Evolutionary conservation across 345 rosid genomes (phyloP).

Genomic region (Triadica sebifera): DNA sequence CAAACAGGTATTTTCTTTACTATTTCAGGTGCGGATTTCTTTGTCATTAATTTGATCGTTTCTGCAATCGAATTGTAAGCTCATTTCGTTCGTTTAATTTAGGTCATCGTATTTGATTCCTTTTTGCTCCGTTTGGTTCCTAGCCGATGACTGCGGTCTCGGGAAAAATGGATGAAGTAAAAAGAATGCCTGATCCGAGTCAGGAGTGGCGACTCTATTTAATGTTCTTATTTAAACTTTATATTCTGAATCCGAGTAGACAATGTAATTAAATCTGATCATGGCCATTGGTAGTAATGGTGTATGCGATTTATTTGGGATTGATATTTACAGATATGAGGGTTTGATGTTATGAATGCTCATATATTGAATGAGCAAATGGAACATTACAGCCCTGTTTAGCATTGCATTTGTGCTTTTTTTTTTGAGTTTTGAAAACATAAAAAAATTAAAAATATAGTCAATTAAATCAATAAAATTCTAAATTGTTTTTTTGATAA

Average conservation of each 20-base stretch:
- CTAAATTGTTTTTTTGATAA: too few relatives aligned
- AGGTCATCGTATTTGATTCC: neutral
- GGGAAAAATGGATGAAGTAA: neutral
- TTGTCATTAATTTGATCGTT: neutral
- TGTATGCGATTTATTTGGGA: neutral
- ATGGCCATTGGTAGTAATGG: neutral
- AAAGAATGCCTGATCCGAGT: neutral
- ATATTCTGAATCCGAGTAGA: too few relatives aligned
- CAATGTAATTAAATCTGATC: neutral
- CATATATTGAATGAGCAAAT: neutral
- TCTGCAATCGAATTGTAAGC: neutral
- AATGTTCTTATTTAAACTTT: too few relatives aligned
- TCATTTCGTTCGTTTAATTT: neutral
- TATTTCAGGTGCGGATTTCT: neutral
- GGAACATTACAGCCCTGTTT: too few relatives aligned
- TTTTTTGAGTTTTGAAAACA: too few relatives aligned
- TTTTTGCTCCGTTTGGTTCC: neutral
- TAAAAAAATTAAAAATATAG: too few relatives aligned
- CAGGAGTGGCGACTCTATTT: too few relatives aligned
- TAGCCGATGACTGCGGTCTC: neutral
- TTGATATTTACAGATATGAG: too few relatives aligned
- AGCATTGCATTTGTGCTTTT: too few relatives aligned
- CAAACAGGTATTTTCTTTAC: constrained; percentile 54
- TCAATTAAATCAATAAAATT: too few relatives aligned
- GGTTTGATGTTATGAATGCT: neutral